Evolutionary conservation across 2,329 filamentous ascomycete genomes (phyloP), one percentile per base, ranked within the genome.

Genomic region (Cylindrodendrum hubeiense): DNA sequence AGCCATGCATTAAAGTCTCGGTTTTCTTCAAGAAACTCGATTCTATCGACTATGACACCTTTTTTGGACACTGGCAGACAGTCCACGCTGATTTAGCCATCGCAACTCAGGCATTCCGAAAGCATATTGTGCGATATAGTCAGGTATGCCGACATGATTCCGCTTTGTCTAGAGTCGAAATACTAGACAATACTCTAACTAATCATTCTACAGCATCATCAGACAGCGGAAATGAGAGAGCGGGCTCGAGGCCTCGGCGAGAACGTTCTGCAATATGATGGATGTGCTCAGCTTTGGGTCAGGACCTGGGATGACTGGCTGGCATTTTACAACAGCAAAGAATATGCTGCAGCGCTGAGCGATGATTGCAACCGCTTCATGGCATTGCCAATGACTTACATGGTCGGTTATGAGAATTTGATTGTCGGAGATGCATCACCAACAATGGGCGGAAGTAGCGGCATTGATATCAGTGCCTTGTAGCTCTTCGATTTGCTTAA

Each of bases 31-130:
- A 44, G 13, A 59, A 59, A 21, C 50, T 59, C 17, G 56, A 59
- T 37, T 50, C 56, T 3, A 59, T 59, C 24, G 56, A 59, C 28
- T 30, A 59, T 51, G 56, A 59, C 4, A 59, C 56, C 2, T 59
- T 59, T 24, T 59, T 59, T 43, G 56, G 56, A n/a, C 56, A 59
- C 30, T 59, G 56, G 56, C 56, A 59, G 33, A 59, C 56, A 8
- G 56, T 59, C 5, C 56, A 59, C 28, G 56, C 56, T 3, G 56
- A 59, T 21, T n/a, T 59, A 30, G 56, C 56, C 4, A 46, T 59
- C 5, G 56, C 56, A 12, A 59, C 56, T 17, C 22, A 51, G 15
- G 56, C 56, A 26, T 59, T 59, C n/a, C 33, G 34, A 50, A 15
- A 39, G 12, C 56, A 59, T 15, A 59, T 59, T 30, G 56, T 59